Percentiles rank a stretch among this genome's conserved stretches.
Evolutionary conservation across 805 yeast species (phyloP).

Genomic region (Candida gorgasii): DNA sequence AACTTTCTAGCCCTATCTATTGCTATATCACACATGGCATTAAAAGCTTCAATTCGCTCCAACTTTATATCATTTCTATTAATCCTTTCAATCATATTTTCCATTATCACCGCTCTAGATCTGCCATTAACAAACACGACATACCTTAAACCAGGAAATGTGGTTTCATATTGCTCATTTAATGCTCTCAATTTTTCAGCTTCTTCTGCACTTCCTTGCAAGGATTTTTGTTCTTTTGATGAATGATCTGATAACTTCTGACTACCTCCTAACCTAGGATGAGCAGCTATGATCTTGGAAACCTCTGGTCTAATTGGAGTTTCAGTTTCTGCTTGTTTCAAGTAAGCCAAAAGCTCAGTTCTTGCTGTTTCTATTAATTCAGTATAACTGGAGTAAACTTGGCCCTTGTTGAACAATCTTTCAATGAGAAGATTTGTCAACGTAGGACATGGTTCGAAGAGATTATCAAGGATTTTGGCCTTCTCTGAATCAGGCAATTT

Average conservation of each 20-base stretch:
- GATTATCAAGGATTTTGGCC: conserved; percentile 43
- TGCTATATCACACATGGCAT: conserved; percentile 93
- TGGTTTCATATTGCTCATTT: conserved; percentile 62
- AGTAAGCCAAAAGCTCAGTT: conserved; percentile 31
- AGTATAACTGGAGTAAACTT: conserved; percentile 21
- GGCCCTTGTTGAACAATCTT: conserved; percentile 21
- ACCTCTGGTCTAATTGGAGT: conserved; percentile 27
- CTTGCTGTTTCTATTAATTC: conserved; percentile 51
- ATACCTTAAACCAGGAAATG: conserved; percentile 69
- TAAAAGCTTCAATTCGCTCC: conserved; percentile 69
- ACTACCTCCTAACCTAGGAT: conserved; percentile 79
- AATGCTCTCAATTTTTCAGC: conserved; percentile 49
- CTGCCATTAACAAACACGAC: conserved; percentile 91
- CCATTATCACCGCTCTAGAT: conserved; percentile 62
- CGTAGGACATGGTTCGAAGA: conserved; percentile 67
- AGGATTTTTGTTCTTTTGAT: conserved; percentile 65
- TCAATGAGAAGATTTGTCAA: conserved; percentile 35
- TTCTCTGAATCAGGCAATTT: conserved; percentile 3
- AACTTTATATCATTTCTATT: conserved; percentile 47
- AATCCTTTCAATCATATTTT: conserved; percentile 60
- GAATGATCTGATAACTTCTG: conserved; percentile 63
- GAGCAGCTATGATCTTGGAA: conserved; percentile 76
- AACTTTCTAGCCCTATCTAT: conserved; percentile 67
- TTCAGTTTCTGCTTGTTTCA: conserved; percentile 23
- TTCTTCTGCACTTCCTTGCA: conserved; percentile 52